Evolutionary conservation across 2,329 filamentous ascomycete genomes (phyloP).

Genomic region (Trichoderma cornu-damae): DNA sequence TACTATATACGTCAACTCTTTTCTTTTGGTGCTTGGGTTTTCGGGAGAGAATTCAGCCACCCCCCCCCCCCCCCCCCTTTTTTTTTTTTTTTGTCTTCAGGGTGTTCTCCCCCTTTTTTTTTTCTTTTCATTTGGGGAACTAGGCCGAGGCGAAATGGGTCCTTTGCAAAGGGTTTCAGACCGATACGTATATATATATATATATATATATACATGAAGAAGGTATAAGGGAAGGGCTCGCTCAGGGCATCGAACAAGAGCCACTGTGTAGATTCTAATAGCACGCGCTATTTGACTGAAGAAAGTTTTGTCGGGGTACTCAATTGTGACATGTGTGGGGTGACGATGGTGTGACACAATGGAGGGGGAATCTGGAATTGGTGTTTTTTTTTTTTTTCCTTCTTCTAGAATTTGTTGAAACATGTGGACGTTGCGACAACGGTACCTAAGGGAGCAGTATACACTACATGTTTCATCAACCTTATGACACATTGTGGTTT

Average conservation of each 20-base stretch:
- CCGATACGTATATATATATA: not conserved
- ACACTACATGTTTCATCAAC: conserved; percentile 24
- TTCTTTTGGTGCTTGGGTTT: not conserved
- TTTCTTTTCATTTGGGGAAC: not conserved
- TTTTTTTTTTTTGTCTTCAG: not conserved
- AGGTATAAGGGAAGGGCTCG: not conserved
- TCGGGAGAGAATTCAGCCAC: not conserved
- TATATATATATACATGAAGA: not conserved
- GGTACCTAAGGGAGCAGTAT: conserved; percentile 16
- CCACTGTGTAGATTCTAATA: not conserved
- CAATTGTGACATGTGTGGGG: not conserved
- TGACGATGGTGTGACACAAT: not conserved
- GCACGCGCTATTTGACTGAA: not conserved
- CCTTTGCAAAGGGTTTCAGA: not conserved
- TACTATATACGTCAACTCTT: not conserved
- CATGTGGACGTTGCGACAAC: not conserved
- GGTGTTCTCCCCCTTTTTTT: not conserved
- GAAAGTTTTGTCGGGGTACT: not conserved
- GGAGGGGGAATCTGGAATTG: not conserved
- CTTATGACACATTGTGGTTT: conserved; percentile 30
- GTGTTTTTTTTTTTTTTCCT: not conserved
- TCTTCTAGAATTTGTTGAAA: conserved; percentile 5
- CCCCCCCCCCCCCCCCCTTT: not conserved
- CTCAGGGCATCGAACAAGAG: not conserved
- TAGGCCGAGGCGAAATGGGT: not conserved